Percentiles rank a stretch among this genome's conserved stretches.
These are phyloP conservation scores for Penicillium sp. DNA, from an alignment of 2,329 filamentous ascomycete genomes.

Conservation along the genomic window DNA sequence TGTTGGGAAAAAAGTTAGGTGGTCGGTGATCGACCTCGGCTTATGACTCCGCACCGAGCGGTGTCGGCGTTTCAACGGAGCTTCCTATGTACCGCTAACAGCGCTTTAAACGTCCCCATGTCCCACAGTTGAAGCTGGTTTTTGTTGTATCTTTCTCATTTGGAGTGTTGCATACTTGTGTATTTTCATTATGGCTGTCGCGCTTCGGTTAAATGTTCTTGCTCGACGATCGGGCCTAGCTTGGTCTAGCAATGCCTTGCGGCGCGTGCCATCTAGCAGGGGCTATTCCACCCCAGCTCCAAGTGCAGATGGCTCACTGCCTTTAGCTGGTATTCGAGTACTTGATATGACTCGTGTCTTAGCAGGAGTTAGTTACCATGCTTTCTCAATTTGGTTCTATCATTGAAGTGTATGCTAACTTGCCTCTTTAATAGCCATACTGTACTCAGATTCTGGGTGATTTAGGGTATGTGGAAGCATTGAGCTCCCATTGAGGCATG, in stretches of 20 bases:
- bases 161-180: background rate
- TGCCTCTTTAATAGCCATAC: constrained; percentile 67
- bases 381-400: background rate
- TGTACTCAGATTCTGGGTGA: constrained; percentile 97
- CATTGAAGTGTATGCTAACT: constrained; percentile 10
- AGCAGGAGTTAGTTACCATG: constrained; percentile 70
- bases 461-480: constrained; percentile 68
- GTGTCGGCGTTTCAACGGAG: constrained; percentile 29
- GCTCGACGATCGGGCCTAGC: constrained; percentile 22
- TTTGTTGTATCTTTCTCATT: background rate
- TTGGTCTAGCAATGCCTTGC: constrained; percentile 23
- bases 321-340: constrained; percentile 82
- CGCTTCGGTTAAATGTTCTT: constrained; percentile 26
- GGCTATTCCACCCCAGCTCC: constrained; percentile 44
- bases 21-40: constrained; percentile 27
- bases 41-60: constrained; percentile 21
- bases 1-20: constrained; percentile 13
- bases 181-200: constrained; percentile 23
- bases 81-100: constrained; percentile 20
- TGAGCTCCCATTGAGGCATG: constrained; percentile 1
- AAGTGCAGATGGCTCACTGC: constrained; percentile 54
- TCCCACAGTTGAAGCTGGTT: background rate
- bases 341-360: constrained; percentile 96
- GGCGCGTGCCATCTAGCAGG: constrained; percentile 29
- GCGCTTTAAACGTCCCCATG: constrained; percentile 8